Conservation (phyloP, 2,329 filamentous ascomycete genomes). For the Rutstroemia sp. region DNA sequence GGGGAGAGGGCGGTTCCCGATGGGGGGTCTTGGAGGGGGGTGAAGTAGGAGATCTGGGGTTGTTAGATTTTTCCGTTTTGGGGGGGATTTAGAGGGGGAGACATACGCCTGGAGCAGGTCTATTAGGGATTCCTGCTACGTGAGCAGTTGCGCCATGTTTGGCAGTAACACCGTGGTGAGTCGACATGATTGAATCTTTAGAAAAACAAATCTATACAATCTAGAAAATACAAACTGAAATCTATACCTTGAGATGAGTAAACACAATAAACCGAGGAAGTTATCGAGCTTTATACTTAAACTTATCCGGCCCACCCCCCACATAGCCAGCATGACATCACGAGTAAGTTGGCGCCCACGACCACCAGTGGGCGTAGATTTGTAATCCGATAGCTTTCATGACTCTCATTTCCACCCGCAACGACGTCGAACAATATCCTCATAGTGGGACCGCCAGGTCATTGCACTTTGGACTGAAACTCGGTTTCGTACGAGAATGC, state of each 20-base stretch:
- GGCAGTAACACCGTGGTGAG: conserved; percentile 14
- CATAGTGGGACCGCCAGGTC: too few relatives aligned
- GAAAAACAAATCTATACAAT: conserved; percentile 12
- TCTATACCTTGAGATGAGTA: conserved; percentile 19
- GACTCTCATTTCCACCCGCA: too few relatives aligned
- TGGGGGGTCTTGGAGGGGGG: conserved; percentile 38
- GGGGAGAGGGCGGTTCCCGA: conserved; percentile 37
- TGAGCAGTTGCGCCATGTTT: conserved; percentile 14
- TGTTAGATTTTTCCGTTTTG: conserved; percentile 2
- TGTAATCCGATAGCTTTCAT: too few relatives aligned
- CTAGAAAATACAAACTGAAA: background rate
- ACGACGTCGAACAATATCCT: too few relatives aligned
- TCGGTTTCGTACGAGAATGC: too few relatives aligned
- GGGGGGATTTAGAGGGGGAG: background rate
- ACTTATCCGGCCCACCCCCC: too few relatives aligned
- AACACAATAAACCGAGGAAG: background rate
- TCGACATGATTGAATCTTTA: conserved; percentile 11
- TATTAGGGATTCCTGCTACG: conserved; percentile 19
- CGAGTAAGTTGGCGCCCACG: too few relatives aligned
- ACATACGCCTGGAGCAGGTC: conserved; percentile 20
- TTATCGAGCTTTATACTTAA: too few relatives aligned
- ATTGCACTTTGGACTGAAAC: too few relatives aligned
- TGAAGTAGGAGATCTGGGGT: conserved; percentile 35
- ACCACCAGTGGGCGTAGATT: too few relatives aligned
- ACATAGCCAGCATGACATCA: too few relatives aligned